phyloP scores from a whole-genome alignment of 768 basidiomycete species.

The Macrolepiota fuliginosa region DNA sequence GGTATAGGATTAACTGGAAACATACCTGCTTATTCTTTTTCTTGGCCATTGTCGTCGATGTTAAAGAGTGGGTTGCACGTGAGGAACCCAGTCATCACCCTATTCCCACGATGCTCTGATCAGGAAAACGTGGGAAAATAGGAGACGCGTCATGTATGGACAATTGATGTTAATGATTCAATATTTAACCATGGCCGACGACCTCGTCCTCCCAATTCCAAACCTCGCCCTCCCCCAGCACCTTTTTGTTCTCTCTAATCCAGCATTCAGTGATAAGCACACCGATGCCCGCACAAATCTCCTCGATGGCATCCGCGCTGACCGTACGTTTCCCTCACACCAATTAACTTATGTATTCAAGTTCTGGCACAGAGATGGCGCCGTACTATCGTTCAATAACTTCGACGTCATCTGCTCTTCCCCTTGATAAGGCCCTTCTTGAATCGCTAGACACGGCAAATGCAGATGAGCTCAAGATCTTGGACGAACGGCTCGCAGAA shows the following conservation, averaged over 20 bases:
- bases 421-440: constrained; percentile 52
- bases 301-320: constrained; percentile 71
- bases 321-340: constrained; percentile 52
- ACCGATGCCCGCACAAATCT: constrained; percentile 62
- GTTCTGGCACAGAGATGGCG: constrained; percentile 69
- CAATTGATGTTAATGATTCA: background rate
- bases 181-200: constrained; percentile 67
- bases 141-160: constrained; percentile 2
- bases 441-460: constrained; percentile 67
- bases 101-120: background rate
- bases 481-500: constrained; percentile 79
- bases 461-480: constrained; percentile 61
- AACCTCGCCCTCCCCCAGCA: constrained; percentile 82
- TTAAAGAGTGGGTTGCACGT: constrained; percentile 8
- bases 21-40: constrained; percentile 60
- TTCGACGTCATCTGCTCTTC: constrained; percentile 42
- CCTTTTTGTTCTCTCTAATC: constrained; percentile 68
- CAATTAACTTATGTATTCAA: background rate
- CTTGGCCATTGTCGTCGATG: constrained; percentile 41
- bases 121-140: background rate
- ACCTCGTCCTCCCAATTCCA: constrained; percentile 80
- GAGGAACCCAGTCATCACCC: background rate
- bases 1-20: background rate
- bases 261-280: constrained; percentile 61
- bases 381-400: constrained; percentile 72